Conservation (phyloP, 768 basidiomycete species). For the Vararia minispora region DNA sequence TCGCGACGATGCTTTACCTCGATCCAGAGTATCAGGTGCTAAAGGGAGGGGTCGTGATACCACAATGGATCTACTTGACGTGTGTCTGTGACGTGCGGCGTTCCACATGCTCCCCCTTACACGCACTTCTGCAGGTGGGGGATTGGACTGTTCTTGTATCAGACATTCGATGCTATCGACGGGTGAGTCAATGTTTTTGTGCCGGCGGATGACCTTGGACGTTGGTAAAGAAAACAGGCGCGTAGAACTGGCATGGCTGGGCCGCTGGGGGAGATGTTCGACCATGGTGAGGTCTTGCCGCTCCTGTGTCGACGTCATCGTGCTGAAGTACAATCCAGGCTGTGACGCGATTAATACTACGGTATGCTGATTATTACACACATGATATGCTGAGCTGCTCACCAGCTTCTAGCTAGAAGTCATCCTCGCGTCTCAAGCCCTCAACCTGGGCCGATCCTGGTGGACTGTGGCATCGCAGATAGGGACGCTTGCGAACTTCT, state of each 20-base stretch:
- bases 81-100: conserved; percentile 31
- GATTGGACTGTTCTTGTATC: conserved; percentile 82
- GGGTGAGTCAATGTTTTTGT: conserved; percentile 38
- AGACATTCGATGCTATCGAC: conserved; percentile 82
- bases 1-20: conserved; percentile 70
- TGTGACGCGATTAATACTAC: conserved; percentile 95
- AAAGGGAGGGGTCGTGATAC: conserved; percentile 46
- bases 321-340: too few species aligned
- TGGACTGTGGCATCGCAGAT: conserved; percentile 89
- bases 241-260: conserved; percentile 95
- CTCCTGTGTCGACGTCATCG: not conserved
- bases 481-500: conserved; percentile 58
- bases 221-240: conserved; percentile 71
- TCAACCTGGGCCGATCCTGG: conserved; percentile 91
- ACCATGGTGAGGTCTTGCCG: conserved; percentile 57
- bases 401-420: conserved; percentile 59
- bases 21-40: conserved; percentile 70
- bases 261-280: conserved; percentile 95
- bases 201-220: not conserved
- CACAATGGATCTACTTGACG: conserved; percentile 87
- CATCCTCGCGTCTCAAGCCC: conserved; percentile 69
- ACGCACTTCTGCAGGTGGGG: conserved; percentile 51
- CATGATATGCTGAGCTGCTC: too few species aligned
- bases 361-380: conserved; percentile 31
- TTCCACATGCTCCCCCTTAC: not conserved